These are phyloP conservation scores for Friedmanniomyces endolithicus DNA, from an alignment of 495 filamentous ascomycete genomes.

Conservation along the genomic window DNA sequence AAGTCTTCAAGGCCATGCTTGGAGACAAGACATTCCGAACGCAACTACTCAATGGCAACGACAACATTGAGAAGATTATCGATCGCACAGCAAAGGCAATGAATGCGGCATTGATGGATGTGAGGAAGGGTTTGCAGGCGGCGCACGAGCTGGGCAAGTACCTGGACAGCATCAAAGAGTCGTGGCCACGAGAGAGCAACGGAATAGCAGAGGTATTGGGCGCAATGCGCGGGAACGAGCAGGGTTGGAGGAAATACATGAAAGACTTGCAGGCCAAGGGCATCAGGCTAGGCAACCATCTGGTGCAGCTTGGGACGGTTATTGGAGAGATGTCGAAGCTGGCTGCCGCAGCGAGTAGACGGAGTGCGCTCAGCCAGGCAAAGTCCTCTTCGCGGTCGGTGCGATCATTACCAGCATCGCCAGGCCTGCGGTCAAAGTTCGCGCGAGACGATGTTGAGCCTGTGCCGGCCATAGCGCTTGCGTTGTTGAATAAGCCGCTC, in stretches of 20 bases:
- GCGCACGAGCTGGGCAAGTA: conserved; percentile 68
- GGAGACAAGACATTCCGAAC: conserved; percentile 67
- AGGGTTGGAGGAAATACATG: conserved; percentile 28
- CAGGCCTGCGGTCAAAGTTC: conserved; percentile 13
- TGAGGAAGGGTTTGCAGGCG: conserved; percentile 62
- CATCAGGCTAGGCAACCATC: conserved; percentile 24
- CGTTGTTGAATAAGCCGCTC: conserved; percentile 15
- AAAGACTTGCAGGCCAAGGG: conserved; percentile 27
- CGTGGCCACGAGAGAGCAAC: conserved; percentile 31
- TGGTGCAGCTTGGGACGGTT: conserved; percentile 28
- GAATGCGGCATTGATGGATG: conserved; percentile 62
- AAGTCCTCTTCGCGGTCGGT: background rate
- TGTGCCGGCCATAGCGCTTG: background rate
- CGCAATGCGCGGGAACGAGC: conserved; percentile 31
- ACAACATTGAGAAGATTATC: conserved; percentile 81
- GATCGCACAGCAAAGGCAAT: conserved; percentile 61
- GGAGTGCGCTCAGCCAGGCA: conserved; percentile 12
- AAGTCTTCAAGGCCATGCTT: conserved; percentile 83
- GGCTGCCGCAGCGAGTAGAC: conserved; percentile 30
- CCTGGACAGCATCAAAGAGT: conserved; percentile 47
- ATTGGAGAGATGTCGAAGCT: conserved; percentile 31
- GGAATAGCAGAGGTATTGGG: conserved; percentile 24
- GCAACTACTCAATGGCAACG: conserved; percentile 74
- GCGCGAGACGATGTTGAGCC: background rate
- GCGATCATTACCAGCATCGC: background rate